Conservation (phyloP, 805 yeast species). For the Saccharomycopsis amapae region DNA sequence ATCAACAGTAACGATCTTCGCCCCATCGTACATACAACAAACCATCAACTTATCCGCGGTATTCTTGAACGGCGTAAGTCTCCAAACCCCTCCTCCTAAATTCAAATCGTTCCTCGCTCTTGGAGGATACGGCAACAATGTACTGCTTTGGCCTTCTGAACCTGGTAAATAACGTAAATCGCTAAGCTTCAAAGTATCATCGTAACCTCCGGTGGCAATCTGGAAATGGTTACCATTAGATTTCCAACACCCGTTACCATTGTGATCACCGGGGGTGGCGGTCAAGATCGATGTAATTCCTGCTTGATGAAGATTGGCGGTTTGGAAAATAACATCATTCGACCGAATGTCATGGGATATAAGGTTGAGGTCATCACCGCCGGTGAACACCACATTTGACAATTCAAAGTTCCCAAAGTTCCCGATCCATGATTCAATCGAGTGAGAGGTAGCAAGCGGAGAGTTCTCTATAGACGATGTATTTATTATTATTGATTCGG, state of each 20-base stretch:
- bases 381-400: conserved; percentile 60
- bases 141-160: conserved; percentile 22
- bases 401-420: conserved; percentile 16
- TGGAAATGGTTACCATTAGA: conserved; percentile 32
- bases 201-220: conserved; percentile 88
- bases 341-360: conserved; percentile 64
- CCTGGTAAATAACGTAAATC: conserved; percentile 56
- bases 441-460: conserved; percentile 1
- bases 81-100: conserved; percentile 95
- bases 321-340: conserved; percentile 28
- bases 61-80: conserved; percentile 58
- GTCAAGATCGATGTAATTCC: conserved; percentile 83
- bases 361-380: conserved; percentile 82
- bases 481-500: too few species aligned
- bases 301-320: conserved; percentile 67
- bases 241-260: conserved; percentile 36
- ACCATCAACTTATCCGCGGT: conserved; percentile 42
- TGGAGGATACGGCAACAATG: conserved; percentile 23
- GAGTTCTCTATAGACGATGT: not conserved
- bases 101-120: conserved; percentile 39
- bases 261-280: conserved; percentile 33
- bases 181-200: conserved; percentile 62
- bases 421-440: conserved; percentile 18
- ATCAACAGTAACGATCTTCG: conserved; percentile 48
- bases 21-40: conserved; percentile 97